Base-by-base conservation (phyloP, 129 eudicot species). In the Escallonia herrerae region DNA sequence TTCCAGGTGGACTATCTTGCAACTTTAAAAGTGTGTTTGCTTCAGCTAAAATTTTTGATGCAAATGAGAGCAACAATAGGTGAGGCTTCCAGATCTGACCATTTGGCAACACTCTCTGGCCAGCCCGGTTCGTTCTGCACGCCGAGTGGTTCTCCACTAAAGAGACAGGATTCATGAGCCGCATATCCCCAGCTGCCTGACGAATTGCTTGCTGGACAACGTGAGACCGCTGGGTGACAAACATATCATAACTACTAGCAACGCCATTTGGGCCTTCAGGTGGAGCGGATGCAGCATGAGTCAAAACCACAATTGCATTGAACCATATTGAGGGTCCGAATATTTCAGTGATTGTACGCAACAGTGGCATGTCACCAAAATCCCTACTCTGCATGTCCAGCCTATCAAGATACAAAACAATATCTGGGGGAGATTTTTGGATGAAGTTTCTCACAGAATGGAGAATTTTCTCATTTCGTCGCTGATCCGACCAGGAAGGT, bases 1-100 rank as follows among this genome's bases (percentile, higher is more conserved):
- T 89, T 67, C 99, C 99, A 69, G 99, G 93, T 67, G 96, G 93
- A 47, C 86, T 79, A 57, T 94, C 99, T 82, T 94, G 99, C 67
- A 94, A 74, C 82, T 94, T 94, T 46, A 94, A 51, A 15, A 94
- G 80, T 58, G 80, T 78, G 73, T 94, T 94, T 15, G 99, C 99
- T 74, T 94, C 99, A 22, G 93, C 95, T 84, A 94, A 66, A 58
- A 89, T 89, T 79, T 94, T 94, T 4, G 99, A 94, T 13, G 99
- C 99, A 63, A 93, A 94, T 5, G 99, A 94, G 4, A 94, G 84
- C 51, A 94, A 79, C 49, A 94, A 46, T 75, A 94, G 70, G 68
- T 94, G 99, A 49, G 99, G 97, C 82, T 89, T 94, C 99, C 99
- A 94, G 56, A 94, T 87, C 78, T 94, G 99, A 62, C 97, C 99